Evolutionary conservation across 805 yeast species (phyloP).

Genomic region (Pichia occidentalis): DNA sequence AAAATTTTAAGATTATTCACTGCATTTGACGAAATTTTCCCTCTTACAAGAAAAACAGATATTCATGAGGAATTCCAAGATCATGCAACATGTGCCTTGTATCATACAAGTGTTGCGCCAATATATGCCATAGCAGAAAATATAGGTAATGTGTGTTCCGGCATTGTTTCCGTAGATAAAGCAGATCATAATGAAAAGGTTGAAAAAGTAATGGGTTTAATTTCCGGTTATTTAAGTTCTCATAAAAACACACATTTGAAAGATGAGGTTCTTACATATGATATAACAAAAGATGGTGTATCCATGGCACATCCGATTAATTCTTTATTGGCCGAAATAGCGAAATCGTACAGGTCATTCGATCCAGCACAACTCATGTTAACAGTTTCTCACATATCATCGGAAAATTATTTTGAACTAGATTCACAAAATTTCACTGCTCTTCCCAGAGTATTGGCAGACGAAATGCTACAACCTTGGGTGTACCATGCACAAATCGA

Average conservation of each 20-base stretch:
- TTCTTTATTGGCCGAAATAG: slow-evolving; percentile 43
- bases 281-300: slow-evolving; percentile 40
- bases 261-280: slow-evolving; percentile 5
- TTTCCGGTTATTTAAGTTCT: slow-evolving; percentile 29
- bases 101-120: slow-evolving; percentile 34
- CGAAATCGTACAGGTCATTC: slow-evolving; percentile 31
- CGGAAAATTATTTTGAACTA: no score
- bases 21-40: slow-evolving; percentile 52
- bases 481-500: slow-evolving; percentile 58
- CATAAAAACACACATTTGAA: neutral
- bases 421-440: slow-evolving; percentile 25
- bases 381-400: slow-evolving; percentile 13
- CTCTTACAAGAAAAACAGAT: slow-evolving; percentile 52
- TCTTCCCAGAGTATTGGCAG: no score
- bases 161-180: slow-evolving; percentile 17
- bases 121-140: slow-evolving; percentile 21
- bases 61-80: slow-evolving; percentile 59
- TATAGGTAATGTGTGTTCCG: slow-evolving; percentile 24
- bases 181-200: slow-evolving; percentile 17
- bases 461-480: slow-evolving; percentile 51
- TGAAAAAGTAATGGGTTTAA: slow-evolving; percentile 32
- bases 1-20: slow-evolving; percentile 42
- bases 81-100: slow-evolving; percentile 41
- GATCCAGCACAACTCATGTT: slow-evolving; percentile 14
- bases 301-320: slow-evolving; percentile 58